Evolutionary conservation across 768 basidiomycete species (phyloP).

Genomic region (Auricularia sp.): DNA sequence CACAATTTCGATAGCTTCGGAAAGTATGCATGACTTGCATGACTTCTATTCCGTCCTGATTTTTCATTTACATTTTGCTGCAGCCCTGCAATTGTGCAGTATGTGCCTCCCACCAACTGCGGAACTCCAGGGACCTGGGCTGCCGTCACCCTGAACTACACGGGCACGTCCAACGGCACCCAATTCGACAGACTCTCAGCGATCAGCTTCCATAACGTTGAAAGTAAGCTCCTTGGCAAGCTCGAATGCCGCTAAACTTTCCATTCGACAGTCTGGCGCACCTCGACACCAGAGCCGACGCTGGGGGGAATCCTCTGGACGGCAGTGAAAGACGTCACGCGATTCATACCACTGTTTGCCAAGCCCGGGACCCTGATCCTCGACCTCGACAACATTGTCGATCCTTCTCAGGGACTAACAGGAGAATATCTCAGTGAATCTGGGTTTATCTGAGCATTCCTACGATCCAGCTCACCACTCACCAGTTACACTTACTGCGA

Average conservation of each 20-base stretch:
- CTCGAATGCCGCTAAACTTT: neutral
- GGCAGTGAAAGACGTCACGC: constrained; percentile 63
- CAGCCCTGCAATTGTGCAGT: constrained; percentile 57
- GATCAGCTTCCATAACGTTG: constrained; percentile 62
- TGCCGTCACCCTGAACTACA: constrained; percentile 64
- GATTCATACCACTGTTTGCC: constrained; percentile 60
- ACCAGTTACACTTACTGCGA: constrained; percentile 57
- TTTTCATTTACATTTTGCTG: neutral
- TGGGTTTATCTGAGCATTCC: neutral
- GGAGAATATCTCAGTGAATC: constrained; percentile 60
- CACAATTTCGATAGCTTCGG: constrained; percentile 55
- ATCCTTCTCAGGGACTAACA: constrained; percentile 34
- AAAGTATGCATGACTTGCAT: too few species aligned
- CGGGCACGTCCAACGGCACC: constrained; percentile 68
- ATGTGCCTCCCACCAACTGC: constrained; percentile 59
- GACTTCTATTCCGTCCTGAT: too few species aligned
- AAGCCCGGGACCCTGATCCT: constrained; percentile 60
- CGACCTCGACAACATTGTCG: constrained; percentile 60
- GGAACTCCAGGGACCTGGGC: constrained; percentile 65
- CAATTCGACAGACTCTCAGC: constrained; percentile 65
- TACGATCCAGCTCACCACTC: neutral
- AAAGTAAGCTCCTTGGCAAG: constrained; percentile 30
- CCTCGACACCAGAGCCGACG: constrained; percentile 74
- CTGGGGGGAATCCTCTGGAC: constrained; percentile 67
- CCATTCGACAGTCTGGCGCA: constrained; percentile 56